Conservation (phyloP, 1,284 basidiomycete species). For the Neonothopanus nambi region DNA sequence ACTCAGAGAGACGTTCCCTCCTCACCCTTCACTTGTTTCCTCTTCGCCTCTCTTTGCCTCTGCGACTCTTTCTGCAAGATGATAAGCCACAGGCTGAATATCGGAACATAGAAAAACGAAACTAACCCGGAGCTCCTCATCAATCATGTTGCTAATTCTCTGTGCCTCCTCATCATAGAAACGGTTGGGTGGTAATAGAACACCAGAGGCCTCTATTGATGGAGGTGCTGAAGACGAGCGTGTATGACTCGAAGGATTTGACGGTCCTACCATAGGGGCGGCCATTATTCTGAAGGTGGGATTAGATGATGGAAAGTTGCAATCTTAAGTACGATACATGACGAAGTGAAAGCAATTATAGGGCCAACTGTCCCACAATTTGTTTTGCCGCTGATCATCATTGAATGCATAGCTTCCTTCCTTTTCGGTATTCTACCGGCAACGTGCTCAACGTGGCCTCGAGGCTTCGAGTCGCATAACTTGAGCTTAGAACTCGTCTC, state of each 20-base stretch:
- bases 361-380: no score
- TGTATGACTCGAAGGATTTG: not conserved
- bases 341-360: no score
- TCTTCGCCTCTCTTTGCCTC: conserved; percentile 47
- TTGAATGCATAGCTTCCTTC: no score
- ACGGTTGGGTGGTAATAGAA: conserved; percentile 14
- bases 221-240: conserved; percentile 17
- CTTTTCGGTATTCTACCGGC: no score
- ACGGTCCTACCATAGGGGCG: no score
- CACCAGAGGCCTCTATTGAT: conserved; percentile 11
- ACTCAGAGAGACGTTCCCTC: conserved; percentile 26
- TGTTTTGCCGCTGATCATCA: no score
- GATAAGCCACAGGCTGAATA: not conserved
- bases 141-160: conserved; percentile 62
- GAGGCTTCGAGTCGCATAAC: no score
- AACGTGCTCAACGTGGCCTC: no score
- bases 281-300: no score
- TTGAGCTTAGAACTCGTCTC: no score
- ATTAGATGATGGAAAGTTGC: no score
- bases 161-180: conserved; percentile 43
- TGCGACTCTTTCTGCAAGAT: conserved; percentile 53
- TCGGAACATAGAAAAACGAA: not conserved
- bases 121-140: conserved; percentile 67
- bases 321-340: no score
- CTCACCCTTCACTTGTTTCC: conserved; percentile 56